phyloP scores from a whole-genome alignment of 306 rosid genomes.

The Ochetophila trinervis region DNA sequence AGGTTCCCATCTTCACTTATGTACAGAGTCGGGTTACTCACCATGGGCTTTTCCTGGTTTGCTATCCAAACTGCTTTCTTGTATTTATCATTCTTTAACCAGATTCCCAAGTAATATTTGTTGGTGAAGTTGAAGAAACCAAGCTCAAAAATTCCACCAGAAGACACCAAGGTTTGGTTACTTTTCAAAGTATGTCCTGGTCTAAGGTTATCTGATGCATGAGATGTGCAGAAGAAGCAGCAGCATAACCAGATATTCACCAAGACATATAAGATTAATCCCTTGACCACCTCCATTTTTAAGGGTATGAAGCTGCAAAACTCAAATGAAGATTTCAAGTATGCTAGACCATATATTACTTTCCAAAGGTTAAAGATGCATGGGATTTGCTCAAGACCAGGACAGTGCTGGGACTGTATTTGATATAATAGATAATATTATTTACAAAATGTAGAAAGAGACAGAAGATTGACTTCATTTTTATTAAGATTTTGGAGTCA shows the following conservation, averaged over 20 bases:
- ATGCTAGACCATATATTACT: not conserved
- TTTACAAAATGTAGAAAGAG: no score
- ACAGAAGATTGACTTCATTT: no score
- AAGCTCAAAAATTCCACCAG: conserved; percentile 22
- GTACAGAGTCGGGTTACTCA: conserved; percentile 10
- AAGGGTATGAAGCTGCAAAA: not conserved
- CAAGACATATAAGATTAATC: not conserved
- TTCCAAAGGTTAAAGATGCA: no score
- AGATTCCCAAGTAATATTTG: conserved; percentile 27
- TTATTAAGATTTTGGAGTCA: no score
- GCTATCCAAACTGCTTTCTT: conserved; percentile 32
- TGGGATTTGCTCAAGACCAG: no score
- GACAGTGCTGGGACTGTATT: no score
- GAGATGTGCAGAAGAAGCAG: conserved; percentile 3
- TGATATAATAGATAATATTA: no score
- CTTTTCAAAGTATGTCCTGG: not conserved
- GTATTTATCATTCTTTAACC: conserved; percentile 26
- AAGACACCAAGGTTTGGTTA: conserved; percentile 20
- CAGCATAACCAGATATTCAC: not conserved
- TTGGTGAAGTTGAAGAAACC: conserved; percentile 16
- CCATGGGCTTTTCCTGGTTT: conserved; percentile 8
- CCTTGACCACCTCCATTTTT: conserved; percentile 5
- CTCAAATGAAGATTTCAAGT: not conserved
- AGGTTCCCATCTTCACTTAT: conserved; percentile 18
- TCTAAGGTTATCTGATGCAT: conserved; percentile 19